Evolutionary conservation across 768 basidiomycete genomes (phyloP), one percentile per base, ranked within the genome.

Genomic region (Termitomyces eurrhizus): DNA sequence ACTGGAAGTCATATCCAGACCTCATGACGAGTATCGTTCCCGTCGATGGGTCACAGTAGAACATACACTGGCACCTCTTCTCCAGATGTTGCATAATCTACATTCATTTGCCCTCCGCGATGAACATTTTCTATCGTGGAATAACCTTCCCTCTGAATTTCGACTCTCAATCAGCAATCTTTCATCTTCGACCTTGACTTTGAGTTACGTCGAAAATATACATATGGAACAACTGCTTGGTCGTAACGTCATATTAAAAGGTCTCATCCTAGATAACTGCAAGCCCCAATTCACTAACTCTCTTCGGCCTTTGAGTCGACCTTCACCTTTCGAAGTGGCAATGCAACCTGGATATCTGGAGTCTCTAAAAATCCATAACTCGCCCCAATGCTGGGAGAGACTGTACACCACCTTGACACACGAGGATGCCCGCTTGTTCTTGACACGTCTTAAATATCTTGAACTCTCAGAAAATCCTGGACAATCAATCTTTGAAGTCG

Each of bases 21-120:
- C 56, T 7, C 29, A 45, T n/a, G 35, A 32, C 7, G 61, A 64
- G 35, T 57, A 62, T 44, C 60, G 64, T 21, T 33, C 35, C 7
- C 61, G 64, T 21, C 42, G 59, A n/a, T 64, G 64, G 64, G 57
- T 64, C 26, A 62, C 54, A 4, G 55, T 64, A 58, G 64, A 64
- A 46, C 62, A 62, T 39, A 64, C 64, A 24, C 33, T 64, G 4
- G 61, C 61, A n/a, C 61, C 57, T 44, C 33, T 64, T 11, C 44
- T 64, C 4, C 58, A 58, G 36, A 59, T 59, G 41, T 44, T 64
- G 18, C 57, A 64, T 36, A 60, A 59, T 32, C 42, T 64, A 5
- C 49, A 60, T 9, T 56, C 61, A 12, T 62, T 64, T 32, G 49
- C 53, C 4, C 42, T 64, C n/a, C 54, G 55, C 24, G 49, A 56